Base-by-base conservation (phyloP, 495 filamentous ascomycete genomes). In the Cryomyces antarcticus region DNA sequence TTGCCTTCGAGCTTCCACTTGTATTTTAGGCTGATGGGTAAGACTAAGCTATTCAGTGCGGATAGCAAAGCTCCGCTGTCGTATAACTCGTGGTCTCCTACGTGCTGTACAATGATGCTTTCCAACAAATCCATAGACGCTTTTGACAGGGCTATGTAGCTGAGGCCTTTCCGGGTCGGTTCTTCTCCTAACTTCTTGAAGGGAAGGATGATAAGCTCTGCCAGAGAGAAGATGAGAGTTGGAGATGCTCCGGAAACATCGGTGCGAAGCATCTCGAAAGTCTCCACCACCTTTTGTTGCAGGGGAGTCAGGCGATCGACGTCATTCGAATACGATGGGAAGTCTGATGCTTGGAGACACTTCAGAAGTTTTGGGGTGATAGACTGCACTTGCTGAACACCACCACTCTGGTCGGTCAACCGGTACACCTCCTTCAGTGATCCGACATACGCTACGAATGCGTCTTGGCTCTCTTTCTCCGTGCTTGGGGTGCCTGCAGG, bases 291-390 rank as follows among this genome's bases (percentile, higher is more conserved):
- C 49, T 78, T 66, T 7, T 59, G 70, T 54, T 97, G 89, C 6
- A 97, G 57, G 6, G 73, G 69, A 1, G 86, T 94, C 46, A 81
- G 67, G 44, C 74, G 75, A 41, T 94, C 87, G n/a, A 85, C 65
- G 60, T 95, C 89, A 31, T 73, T 74, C 31, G 80, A 77, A 52
- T 94, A 94, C 11, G 71, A 62, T 2, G 78, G 71, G n/a, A 72
- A 71, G 27, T 82, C 75, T 4, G 85, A 89, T 54, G 62, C 80
- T 62, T 60, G 68, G 49, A 63, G 73, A 52, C 78, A 86, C 60
- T 58, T 60, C 53, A 58, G 61, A 28, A 82, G 54, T 45, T 77
- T 64, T 6, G 59, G 47, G 7, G 77, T 54, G 27, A 76, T 61
- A 28, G 50, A 63, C 13, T 67, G 64, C 10, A 85, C 69, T 33